Conservation (phyloP, 23 red algal species). For the Gracilaria gracilis region DNA sequence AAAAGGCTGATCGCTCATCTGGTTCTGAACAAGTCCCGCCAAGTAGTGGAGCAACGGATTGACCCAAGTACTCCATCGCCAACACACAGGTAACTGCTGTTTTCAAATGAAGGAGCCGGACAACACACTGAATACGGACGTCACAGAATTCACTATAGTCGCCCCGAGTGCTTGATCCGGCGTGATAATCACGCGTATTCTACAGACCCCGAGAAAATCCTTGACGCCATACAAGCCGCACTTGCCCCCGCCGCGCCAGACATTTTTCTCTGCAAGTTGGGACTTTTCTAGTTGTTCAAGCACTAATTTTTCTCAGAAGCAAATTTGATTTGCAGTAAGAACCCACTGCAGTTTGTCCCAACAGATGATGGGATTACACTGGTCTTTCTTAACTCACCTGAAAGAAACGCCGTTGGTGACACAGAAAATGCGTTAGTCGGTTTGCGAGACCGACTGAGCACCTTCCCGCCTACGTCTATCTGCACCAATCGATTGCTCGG, state of each 20-base stretch:
- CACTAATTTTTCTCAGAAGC: no score
- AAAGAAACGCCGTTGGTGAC: no score
- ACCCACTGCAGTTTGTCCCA: no score
- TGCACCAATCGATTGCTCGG: no score
- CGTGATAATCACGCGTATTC: slow-evolving; percentile 65
- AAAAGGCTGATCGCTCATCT: slow-evolving; percentile 71
- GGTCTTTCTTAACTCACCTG: no score
- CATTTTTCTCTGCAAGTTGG: slow-evolving; percentile 46
- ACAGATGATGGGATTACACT: no score
- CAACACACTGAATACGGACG: slow-evolving; percentile 78
- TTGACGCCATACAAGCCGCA: slow-evolving; percentile 1
- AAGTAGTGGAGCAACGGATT: slow-evolving; percentile 88
- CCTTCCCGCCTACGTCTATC: no score
- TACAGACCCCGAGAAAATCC: background rate
- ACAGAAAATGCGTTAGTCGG: no score
- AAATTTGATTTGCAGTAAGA: no score
- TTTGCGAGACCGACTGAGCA: no score
- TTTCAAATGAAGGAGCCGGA: slow-evolving; percentile 80
- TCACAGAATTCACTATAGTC: slow-evolving; percentile 67
- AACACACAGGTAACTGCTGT: slow-evolving; percentile 65
- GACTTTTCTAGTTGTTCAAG: no score
- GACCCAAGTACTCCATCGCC: slow-evolving; percentile 83
- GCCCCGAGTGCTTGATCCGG: slow-evolving; percentile 65
- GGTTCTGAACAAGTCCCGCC: slow-evolving; percentile 65
- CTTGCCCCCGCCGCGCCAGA: slow-evolving; percentile 27